These are phyloP conservation scores for Austroboletus novae-zelandiae DNA, from an alignment of 1,284 basidiomycete species.

Conservation along the genomic window DNA sequence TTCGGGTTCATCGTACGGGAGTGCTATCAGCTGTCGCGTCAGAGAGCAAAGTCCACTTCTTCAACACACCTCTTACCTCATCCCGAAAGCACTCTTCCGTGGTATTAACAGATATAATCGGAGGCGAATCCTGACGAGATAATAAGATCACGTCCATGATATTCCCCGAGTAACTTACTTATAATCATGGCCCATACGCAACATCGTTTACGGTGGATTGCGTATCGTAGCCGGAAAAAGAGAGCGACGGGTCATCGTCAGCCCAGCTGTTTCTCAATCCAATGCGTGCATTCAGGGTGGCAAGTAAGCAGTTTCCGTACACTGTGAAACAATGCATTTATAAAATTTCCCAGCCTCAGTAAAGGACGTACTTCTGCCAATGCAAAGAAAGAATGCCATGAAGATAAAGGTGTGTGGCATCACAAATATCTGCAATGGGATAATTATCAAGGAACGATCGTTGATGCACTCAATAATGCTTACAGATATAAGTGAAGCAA, in stretches of 20 bases:
- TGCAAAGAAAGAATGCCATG: conserved; percentile 47
- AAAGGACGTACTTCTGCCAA: conserved; percentile 42
- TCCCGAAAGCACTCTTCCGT: conserved; percentile 15
- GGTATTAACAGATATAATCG: conserved; percentile 20
- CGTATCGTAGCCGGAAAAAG: background rate
- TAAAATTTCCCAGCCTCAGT: background rate
- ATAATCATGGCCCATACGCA: conserved; percentile 1
- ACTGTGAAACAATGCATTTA: conserved; percentile 28
- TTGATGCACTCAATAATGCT: conserved; percentile 3
- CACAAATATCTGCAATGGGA: conserved; percentile 31
- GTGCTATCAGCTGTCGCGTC: background rate
- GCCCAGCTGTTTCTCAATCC: conserved; percentile 25
- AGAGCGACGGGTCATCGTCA: background rate
- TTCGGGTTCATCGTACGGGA: background rate
- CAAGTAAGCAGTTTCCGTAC: conserved; percentile 46
- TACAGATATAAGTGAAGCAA: conserved; percentile 44
- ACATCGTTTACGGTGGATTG: too few species aligned
- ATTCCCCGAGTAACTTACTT: background rate
- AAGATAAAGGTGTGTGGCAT: conserved; percentile 45
- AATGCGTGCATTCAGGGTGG: conserved; percentile 45
- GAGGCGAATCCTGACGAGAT: background rate
- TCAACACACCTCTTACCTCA: conserved; percentile 7
- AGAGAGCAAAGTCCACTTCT: background rate
- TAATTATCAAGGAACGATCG: background rate
- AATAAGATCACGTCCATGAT: background rate